Conservation (phyloP, 345 rosid species). For the Acer yangbiense region DNA sequence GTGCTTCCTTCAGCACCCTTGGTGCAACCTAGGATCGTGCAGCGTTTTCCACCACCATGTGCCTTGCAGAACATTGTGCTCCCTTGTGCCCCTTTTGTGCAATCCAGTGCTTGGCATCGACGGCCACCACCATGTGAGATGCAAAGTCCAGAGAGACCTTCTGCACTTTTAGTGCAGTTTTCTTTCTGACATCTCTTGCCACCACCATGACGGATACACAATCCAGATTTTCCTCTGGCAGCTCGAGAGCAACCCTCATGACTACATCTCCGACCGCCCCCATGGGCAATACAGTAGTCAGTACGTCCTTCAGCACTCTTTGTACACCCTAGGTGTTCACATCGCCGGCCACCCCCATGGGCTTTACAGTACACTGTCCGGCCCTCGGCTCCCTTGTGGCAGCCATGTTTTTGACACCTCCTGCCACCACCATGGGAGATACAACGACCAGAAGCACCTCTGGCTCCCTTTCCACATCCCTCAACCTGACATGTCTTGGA, state of each 20-base stretch:
- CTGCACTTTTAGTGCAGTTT: constrained; percentile 91
- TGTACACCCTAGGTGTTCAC: constrained; percentile 95
- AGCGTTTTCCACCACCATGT: constrained; percentile 97
- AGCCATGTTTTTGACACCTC: constrained; percentile 86
- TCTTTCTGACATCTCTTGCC: constrained; percentile 94
- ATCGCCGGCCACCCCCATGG: constrained; percentile 97
- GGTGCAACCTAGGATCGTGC: constrained; percentile 71
- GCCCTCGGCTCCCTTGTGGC: constrained; percentile 98
- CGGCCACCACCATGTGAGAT: constrained; percentile 98
- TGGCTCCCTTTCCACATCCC: constrained; percentile 98
- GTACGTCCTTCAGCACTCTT: constrained; percentile 99
- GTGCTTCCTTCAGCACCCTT: constrained; percentile 99
- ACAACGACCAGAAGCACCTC: constrained; percentile 97
- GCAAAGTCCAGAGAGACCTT: constrained; percentile 95
- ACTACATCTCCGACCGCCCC: constrained; percentile 95
- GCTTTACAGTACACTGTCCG: constrained; percentile 96
- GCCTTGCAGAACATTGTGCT: constrained; percentile 98
- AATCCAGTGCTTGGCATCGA: constrained; percentile 75
- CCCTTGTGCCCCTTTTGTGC: constrained; percentile 98
- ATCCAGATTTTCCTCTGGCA: constrained; percentile 94
- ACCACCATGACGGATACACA: constrained; percentile 97
- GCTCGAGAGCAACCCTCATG: constrained; percentile 83
- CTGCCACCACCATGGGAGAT: constrained; percentile 99
- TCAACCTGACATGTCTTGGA: constrained; percentile 84
- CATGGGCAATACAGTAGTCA: constrained; percentile 93